phyloP scores from a whole-genome alignment of 495 filamentous ascomycete species.

The Podospora anserina region DNA sequence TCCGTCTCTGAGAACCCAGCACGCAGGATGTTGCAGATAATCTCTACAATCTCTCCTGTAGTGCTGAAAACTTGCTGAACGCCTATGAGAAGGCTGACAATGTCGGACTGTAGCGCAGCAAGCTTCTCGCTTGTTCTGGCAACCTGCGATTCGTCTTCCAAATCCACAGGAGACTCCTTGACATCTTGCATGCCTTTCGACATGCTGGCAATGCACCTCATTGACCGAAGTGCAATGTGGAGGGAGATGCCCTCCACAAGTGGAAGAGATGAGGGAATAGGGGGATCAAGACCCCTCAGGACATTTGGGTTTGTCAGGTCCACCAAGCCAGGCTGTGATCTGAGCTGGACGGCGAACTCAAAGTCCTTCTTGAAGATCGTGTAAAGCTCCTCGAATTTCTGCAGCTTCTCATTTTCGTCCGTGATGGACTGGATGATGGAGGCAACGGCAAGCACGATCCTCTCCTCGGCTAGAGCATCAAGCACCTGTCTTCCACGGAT shows the following conservation, averaged over 20 bases:
- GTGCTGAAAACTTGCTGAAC: slow-evolving; percentile 54
- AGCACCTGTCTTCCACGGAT: slow-evolving; percentile 58
- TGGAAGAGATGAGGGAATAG: slow-evolving; percentile 24
- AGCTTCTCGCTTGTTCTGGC: slow-evolving; percentile 16
- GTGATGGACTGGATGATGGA: slow-evolving; percentile 77
- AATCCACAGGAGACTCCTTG: slow-evolving; percentile 65
- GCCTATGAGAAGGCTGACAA: slow-evolving; percentile 54
- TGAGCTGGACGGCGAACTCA: slow-evolving; percentile 39
- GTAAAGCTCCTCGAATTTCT: slow-evolving; percentile 62
- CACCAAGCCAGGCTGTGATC: slow-evolving; percentile 31
- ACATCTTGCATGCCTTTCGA: slow-evolving; percentile 76
- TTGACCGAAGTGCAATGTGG: slow-evolving; percentile 58
- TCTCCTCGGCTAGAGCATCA: slow-evolving; percentile 71
- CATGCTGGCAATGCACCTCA: slow-evolving; percentile 72
- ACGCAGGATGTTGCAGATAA: slow-evolving; percentile 69
- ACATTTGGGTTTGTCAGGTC: slow-evolving; percentile 36
- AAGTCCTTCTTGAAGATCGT: slow-evolving; percentile 61
- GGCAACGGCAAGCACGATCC: slow-evolving; percentile 76
- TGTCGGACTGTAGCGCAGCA: slow-evolving; percentile 35
- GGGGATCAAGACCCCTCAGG: slow-evolving; percentile 28
- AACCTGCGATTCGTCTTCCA: slow-evolving; percentile 43
- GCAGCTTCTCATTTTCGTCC: slow-evolving; percentile 58
- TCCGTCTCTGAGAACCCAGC: slow-evolving; percentile 75
- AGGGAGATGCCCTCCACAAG: slow-evolving; percentile 42
- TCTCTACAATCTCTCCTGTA: slow-evolving; percentile 69